Evolutionary conservation across 2,329 filamentous ascomycete species (phyloP), one percentile per base, ranked within the genome.

Genomic region (Stagonosporopsis rhizophila): DNA sequence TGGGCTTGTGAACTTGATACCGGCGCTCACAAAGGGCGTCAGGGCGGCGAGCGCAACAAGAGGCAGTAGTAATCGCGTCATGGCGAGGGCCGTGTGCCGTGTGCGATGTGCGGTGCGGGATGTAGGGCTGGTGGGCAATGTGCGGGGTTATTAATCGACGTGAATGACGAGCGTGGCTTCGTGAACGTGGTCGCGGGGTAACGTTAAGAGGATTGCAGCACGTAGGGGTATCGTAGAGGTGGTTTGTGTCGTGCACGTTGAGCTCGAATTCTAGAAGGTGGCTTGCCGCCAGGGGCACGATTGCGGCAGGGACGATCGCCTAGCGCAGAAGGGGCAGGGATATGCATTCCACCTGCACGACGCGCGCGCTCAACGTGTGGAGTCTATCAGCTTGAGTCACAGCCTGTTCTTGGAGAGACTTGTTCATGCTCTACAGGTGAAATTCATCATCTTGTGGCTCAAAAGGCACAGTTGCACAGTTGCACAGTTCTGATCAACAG

Each of bases 1-100:
- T 6, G 86, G 85, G 17, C 69, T 73, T 42, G 79, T 81, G 75
- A 89, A 85, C 50, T 81, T 71, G 60, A 86, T 76, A 64, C 83
- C 82, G 51, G 84, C 84, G 56, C 79, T 66, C 23, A 75, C 79
- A 55, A 76, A 66, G n/a, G 77, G 72, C 42, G 77, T 67, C 35
- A 83, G 64, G 25, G 77, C 64, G 38, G 73, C 65, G 50, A 80
- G 59, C 39, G 65, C 61, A 23, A 62, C 63, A 37, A 74, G 56
- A 20, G 68, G 63, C 28, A 66, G 52, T 37, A 70, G 56, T 53
- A 72, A 56, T 28, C 68, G 68, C 30, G 62, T 59, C 71, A 74
- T 75, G 34, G 59, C 55, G 64, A 52, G 44, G n/a, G 27, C 30
- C 30, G 44, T 44, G 32, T 57, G 44, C 56, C 65, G 52, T 60